phyloP scores from a whole-genome alignment of 2,329 filamentous ascomycete species.

The Talaromyces islandicus region DNA sequence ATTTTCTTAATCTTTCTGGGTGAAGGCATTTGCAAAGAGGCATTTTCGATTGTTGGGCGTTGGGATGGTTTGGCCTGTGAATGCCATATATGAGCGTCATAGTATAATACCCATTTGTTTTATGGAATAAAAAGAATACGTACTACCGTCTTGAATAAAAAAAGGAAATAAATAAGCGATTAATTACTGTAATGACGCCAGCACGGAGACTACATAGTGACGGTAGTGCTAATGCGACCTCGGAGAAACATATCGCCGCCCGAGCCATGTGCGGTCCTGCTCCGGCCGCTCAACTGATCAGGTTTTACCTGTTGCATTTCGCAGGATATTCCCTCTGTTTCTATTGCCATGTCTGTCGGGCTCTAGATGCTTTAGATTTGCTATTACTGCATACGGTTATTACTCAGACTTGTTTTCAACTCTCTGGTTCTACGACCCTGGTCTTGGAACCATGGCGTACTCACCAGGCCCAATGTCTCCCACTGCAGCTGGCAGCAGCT shows the following conservation, averaged over 20 bases:
- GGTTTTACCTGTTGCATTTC: background rate
- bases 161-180: no score
- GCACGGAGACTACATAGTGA: no score
- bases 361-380: background rate
- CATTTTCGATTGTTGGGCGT: background rate
- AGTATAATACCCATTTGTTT: constrained; percentile 11
- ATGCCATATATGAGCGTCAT: background rate
- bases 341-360: background rate
- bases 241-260: constrained; percentile 2
- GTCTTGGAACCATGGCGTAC: constrained; percentile 28
- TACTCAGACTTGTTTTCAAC: background rate
- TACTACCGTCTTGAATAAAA: no score
- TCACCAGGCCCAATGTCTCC: constrained; percentile 33
- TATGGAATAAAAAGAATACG: constrained; percentile 1
- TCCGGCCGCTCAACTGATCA: constrained; percentile 1
- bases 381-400: background rate
- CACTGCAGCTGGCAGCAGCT: constrained; percentile 15
- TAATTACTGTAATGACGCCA: no score
- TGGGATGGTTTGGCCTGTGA: background rate
- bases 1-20: background rate
- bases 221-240: background rate
- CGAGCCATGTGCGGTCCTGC: constrained; percentile 5
- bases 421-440: background rate
- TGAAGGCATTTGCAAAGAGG: background rate
- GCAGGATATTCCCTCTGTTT: background rate